Evolutionary conservation across 768 basidiomycete genomes (phyloP).

Genomic region (Naematelia encephala): DNA sequence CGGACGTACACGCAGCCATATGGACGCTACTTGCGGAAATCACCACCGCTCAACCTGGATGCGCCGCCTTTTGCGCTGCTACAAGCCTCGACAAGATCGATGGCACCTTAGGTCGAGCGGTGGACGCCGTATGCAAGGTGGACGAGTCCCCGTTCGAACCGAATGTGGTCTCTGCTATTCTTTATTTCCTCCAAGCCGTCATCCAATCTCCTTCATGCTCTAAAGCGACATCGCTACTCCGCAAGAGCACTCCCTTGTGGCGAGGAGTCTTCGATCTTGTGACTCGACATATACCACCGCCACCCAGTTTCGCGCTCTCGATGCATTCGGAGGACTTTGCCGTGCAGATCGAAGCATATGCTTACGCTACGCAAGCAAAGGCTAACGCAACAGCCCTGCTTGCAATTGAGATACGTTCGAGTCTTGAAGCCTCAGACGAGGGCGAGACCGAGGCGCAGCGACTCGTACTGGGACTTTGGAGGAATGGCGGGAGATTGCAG

Average conservation of each 20-base stretch:
- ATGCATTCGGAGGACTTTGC: slow-evolving; percentile 36
- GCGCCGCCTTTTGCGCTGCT: slow-evolving; percentile 61
- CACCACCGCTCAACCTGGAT: slow-evolving; percentile 79
- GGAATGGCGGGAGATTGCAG: slow-evolving; percentile 39
- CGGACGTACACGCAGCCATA: slow-evolving; percentile 54
- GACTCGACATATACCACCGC: slow-evolving; percentile 67
- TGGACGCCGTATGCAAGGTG: slow-evolving; percentile 53
- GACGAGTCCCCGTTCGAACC: slow-evolving; percentile 75
- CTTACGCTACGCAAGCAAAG: slow-evolving; percentile 33
- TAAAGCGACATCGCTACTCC: slow-evolving; percentile 62
- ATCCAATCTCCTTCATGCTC: slow-evolving; percentile 76
- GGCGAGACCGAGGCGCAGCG: slow-evolving; percentile 23
- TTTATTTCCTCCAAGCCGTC: slow-evolving; percentile 58
- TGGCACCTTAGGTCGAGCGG: slow-evolving; percentile 65
- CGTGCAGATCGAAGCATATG: slow-evolving; percentile 27
- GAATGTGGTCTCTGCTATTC: slow-evolving; percentile 66
- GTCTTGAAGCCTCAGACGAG: slow-evolving; percentile 25
- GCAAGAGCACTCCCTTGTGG: slow-evolving; percentile 67
- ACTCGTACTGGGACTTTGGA: slow-evolving; percentile 30
- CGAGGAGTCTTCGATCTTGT: slow-evolving; percentile 63
- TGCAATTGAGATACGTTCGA: slow-evolving; percentile 22
- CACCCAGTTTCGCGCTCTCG: slow-evolving; percentile 54
- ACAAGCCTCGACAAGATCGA: slow-evolving; percentile 48
- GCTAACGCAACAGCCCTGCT: slow-evolving; percentile 36
- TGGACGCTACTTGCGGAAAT: slow-evolving; percentile 82